These are phyloP conservation scores for Calocera viscosa DNA, from an alignment of 768 basidiomycete species.

Conservation along the genomic window DNA sequence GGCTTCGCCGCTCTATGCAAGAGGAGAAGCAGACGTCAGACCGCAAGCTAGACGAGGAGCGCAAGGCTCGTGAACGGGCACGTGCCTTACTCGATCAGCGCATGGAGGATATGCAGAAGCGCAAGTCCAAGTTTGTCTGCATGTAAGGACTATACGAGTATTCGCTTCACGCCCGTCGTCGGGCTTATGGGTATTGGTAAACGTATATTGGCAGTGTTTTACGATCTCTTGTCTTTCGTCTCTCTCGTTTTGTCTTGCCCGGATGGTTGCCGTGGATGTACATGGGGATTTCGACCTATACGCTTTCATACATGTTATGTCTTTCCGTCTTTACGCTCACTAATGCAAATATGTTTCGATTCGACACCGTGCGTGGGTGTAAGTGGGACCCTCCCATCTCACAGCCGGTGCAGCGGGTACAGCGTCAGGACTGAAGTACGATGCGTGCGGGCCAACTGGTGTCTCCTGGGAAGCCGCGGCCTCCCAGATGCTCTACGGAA, in stretches of 20 bases:
- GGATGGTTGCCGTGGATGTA: background rate
- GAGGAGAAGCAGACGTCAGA: constrained; percentile 84
- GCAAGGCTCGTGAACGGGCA: constrained; percentile 76
- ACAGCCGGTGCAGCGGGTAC: too few relatives aligned
- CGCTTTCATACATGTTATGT: background rate
- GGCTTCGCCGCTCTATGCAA: constrained; percentile 62
- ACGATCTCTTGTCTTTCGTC: background rate
- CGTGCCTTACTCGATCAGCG: constrained; percentile 76
- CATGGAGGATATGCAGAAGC: constrained; percentile 70
- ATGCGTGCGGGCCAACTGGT: too few relatives aligned
- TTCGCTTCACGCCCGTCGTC: background rate
- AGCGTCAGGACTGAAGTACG: too few relatives aligned
- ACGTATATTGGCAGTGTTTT: background rate
- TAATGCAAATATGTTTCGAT: background rate
- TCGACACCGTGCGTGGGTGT: too few relatives aligned
- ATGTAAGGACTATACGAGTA: constrained; percentile 36
- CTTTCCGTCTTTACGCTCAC: background rate
- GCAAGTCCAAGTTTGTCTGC: constrained; percentile 88
- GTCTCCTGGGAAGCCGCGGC: too few relatives aligned
- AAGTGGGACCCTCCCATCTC: too few relatives aligned
- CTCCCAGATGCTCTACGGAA: too few relatives aligned
- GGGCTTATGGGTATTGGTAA: background rate
- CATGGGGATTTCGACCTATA: background rate
- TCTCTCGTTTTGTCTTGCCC: background rate
- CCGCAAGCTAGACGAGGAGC: constrained; percentile 71